Evolutionary conservation across 2,329 filamentous ascomycete genomes (phyloP).

Genomic region (Sclerotinia borealis): DNA sequence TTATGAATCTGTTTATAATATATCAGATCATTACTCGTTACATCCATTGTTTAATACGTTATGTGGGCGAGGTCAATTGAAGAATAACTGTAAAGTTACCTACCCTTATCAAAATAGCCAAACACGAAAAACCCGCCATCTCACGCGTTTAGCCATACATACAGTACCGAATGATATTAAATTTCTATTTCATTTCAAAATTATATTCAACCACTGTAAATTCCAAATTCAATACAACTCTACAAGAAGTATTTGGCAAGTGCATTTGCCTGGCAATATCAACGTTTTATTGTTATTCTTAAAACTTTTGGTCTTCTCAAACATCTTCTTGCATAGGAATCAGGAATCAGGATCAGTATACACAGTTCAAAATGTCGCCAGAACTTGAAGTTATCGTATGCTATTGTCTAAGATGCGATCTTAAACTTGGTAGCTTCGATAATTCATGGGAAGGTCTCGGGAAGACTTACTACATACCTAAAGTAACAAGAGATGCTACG

Average conservation of each 20-base stretch:
- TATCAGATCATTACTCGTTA: not conserved
- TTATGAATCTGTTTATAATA: not conserved
- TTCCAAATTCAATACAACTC: not conserved
- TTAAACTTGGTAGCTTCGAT: constrained; percentile 25
- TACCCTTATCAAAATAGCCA: not conserved
- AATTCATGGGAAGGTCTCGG: constrained; percentile 32
- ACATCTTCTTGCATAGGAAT: not conserved
- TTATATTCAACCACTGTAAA: not conserved
- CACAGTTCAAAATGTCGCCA: constrained; percentile 1
- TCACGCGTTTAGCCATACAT: not conserved
- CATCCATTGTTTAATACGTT: not conserved
- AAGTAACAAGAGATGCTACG: constrained; percentile 17
- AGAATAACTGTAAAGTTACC: not conserved
- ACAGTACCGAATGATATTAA: not conserved
- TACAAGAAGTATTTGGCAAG: not conserved
- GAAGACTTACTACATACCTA: constrained; percentile 29
- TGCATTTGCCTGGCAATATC: not conserved
- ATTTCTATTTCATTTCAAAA: not conserved
- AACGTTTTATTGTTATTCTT: not conserved
- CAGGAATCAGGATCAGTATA: not conserved
- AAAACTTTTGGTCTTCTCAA: not conserved
- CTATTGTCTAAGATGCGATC: constrained; percentile 27
- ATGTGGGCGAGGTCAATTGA: not conserved
- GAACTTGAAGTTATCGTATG: constrained; percentile 3
- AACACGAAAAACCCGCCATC: constrained; percentile 7